Base-by-base conservation (phyloP, 78 protist species). In the Dictyostelium purpureum region DNA sequence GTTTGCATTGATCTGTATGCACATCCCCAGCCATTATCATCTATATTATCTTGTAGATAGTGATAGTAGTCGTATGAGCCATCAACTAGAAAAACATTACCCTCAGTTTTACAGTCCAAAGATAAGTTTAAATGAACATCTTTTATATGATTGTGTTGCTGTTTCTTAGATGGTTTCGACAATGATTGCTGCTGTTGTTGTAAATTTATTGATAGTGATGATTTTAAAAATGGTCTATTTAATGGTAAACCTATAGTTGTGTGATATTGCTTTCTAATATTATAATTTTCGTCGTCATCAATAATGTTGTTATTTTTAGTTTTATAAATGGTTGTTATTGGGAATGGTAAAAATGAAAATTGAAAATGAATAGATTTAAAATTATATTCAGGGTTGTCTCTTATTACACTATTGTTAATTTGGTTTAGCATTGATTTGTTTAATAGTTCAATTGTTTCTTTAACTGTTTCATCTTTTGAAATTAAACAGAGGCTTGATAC, bases 21-120 rank as follows among this genome's bases (percentile, higher is more conserved):
- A 70, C 98, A 97, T 52, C 98, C 98, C 98, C 98, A 97, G 19
- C 98, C 98, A 37, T 85, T 54, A 67, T 96, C 97, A 69, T 93
- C 78, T 7, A 94, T 76, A 9, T 56, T 21, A 71, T 96, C 97
- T 54, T 90, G 95, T 21, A 9, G 21, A 74, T 96, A 96, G 54
- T 96, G 98, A 87, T 87, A 95, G 63, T 96, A 96, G n/a, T 92
- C 96, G 59, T 96, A 96, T 14, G 69, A 47, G 0, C 97, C 97
- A 14, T 79, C 52, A 11, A 92, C 95, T 26, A 69, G 19, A 21
- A 67, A 90, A 16, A 79, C 83, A 28, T 10, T 89, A 26, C 94
- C 94, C 9, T 24, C 85, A 0, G 66, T 51, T 31, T 57, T 70
- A 49, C 56, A 37, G 10, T 85, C 80, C 2, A 33, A 28, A 28